These are phyloP conservation scores for Talaromyces sp. DNA, from an alignment of 2,329 filamentous ascomycete species.

Conservation along the genomic window DNA sequence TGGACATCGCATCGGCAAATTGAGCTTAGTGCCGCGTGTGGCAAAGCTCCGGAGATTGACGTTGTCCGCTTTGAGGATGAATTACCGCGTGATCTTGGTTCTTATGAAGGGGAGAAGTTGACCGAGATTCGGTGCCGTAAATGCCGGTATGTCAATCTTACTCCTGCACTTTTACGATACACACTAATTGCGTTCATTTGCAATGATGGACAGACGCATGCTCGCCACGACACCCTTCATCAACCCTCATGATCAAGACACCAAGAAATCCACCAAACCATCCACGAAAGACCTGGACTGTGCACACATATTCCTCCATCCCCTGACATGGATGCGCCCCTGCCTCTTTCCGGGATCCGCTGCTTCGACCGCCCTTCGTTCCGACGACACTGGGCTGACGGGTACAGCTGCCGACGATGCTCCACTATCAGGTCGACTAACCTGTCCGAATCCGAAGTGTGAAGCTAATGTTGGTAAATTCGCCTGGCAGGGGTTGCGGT, in stretches of 20 bases:
- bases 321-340: slow-evolving; percentile 89
- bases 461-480: slow-evolving; percentile 84
- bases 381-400: background rate
- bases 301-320: slow-evolving; percentile 85
- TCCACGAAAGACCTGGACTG: slow-evolving; percentile 46
- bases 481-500: slow-evolving; percentile 92
- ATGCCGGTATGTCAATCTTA: slow-evolving; percentile 63
- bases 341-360: slow-evolving; percentile 54
- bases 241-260: slow-evolving; percentile 54
- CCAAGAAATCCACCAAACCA: slow-evolving; percentile 14
- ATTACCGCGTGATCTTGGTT: slow-evolving; percentile 31
- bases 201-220: slow-evolving; percentile 45
- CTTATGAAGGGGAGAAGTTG: slow-evolving; percentile 21
- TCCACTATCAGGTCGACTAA: slow-evolving; percentile 75
- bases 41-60: slow-evolving; percentile 70
- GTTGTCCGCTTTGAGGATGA: slow-evolving; percentile 70
- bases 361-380: background rate
- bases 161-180: background rate
- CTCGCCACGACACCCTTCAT: slow-evolving; percentile 66
- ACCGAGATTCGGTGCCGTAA: slow-evolving; percentile 82
- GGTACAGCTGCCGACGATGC: slow-evolving; percentile 56
- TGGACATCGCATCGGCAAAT: slow-evolving; percentile 67
- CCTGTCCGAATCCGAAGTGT: slow-evolving; percentile 76
- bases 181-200: background rate
- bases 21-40: slow-evolving; percentile 65